Percentiles rank a stretch among this genome's conserved stretches.
Evolutionary conservation across 495 filamentous ascomycete genomes (phyloP).

Genomic region (Trichoderma erinaceum): DNA sequence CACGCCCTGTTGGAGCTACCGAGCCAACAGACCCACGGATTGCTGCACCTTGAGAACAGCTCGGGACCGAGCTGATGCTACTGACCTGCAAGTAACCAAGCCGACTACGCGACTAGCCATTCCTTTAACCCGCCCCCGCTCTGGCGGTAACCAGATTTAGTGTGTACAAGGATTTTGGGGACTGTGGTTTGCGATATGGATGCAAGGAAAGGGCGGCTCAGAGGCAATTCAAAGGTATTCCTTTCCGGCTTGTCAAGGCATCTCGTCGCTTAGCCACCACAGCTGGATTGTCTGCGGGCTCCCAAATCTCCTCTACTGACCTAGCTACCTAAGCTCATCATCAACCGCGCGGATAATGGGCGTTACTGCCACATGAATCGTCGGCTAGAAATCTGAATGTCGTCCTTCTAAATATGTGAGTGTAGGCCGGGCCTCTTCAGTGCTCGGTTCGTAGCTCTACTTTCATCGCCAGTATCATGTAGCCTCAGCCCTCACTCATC

Average conservation of each 20-base stretch:
- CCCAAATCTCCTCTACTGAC: not conserved
- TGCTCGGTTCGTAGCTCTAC: not conserved
- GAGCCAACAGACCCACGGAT: constrained; percentile 9
- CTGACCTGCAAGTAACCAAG: constrained; percentile 8
- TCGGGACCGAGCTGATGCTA: constrained; percentile 6
- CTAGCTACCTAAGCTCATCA: not conserved
- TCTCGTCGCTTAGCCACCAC: not conserved
- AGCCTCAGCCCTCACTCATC: not conserved
- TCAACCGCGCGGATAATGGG: not conserved
- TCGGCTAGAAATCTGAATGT: not conserved
- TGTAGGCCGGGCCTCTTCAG: not conserved
- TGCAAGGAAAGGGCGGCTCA: not conserved
- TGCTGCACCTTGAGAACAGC: not conserved
- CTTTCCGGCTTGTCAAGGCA: not conserved
- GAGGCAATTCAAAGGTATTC: not conserved
- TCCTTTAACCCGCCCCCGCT: not conserved
- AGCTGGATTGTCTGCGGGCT: not conserved
- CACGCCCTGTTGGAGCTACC: not conserved
- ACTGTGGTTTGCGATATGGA: not conserved
- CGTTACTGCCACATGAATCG: not conserved
- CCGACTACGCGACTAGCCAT: constrained; percentile 2
- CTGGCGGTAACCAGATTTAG: constrained; percentile 4
- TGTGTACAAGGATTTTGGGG: not conserved
- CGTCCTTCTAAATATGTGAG: not conserved
- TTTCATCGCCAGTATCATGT: not conserved